Conservation (phyloP, 73 alveolate genomes). For the Blepharisma japonicum region DNA sequence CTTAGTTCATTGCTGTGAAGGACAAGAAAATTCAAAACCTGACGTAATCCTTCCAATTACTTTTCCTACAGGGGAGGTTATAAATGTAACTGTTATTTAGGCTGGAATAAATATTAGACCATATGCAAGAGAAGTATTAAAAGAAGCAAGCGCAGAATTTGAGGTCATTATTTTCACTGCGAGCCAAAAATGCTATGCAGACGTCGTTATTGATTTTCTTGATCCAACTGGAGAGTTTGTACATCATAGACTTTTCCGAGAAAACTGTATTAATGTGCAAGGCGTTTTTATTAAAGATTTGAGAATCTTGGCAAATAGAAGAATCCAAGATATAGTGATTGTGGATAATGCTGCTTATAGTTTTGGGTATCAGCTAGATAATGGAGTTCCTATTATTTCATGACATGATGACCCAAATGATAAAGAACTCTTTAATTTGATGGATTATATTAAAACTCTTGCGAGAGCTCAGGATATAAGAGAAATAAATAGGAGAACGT, state of each 20-base stretch:
- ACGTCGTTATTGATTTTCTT: slow-evolving; percentile 50
- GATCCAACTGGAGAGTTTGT: slow-evolving; percentile 50
- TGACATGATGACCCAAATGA: slow-evolving; percentile 57
- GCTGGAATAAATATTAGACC: slow-evolving; percentile 67
- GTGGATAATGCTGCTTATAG: slow-evolving; percentile 64
- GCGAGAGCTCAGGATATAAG: no score
- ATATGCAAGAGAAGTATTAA: slow-evolving; percentile 44
- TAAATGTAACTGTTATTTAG: not conserved
- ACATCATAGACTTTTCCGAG: slow-evolving; percentile 62
- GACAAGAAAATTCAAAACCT: slow-evolving; percentile 29
- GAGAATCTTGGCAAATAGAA: slow-evolving; percentile 50
- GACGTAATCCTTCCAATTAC: slow-evolving; percentile 34
- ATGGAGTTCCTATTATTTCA: slow-evolving; percentile 66
- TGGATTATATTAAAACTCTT: slow-evolving; percentile 23
- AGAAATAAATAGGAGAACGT: no score
- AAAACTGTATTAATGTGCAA: slow-evolving; percentile 47
- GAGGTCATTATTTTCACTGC: slow-evolving; percentile 66
- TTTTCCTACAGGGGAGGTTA: slow-evolving; percentile 41
- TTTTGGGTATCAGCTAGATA: slow-evolving; percentile 47
- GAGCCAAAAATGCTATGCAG: slow-evolving; percentile 56
- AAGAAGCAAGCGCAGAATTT: slow-evolving; percentile 44
- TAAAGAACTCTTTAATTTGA: slow-evolving; percentile 42
- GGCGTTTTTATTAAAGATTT: slow-evolving; percentile 60
- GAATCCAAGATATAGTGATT: slow-evolving; percentile 43
- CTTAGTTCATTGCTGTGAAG: slow-evolving; percentile 45